Evolutionary conservation across 2,329 filamentous ascomycete genomes (phyloP).

Genomic region (Exophiala sp.): DNA sequence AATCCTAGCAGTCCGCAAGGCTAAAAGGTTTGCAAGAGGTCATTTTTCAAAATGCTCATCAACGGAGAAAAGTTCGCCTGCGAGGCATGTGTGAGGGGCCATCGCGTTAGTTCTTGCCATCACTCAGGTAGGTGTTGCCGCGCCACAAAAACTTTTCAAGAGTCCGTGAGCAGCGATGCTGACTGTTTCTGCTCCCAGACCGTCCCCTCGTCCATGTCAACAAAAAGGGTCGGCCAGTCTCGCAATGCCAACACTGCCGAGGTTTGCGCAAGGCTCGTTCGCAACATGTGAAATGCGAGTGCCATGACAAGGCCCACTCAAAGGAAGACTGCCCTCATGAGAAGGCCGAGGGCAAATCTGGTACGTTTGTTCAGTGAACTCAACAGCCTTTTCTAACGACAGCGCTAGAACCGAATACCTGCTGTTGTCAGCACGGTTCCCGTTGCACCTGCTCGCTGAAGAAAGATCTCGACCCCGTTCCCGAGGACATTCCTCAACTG

Average conservation of each 20-base stretch:
- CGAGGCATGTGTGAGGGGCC: conserved; percentile 95
- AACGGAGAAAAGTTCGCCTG: conserved; percentile 98
- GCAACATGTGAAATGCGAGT: conserved; percentile 94
- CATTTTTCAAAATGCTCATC: conserved; percentile 61
- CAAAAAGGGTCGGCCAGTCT: conserved; percentile 95
- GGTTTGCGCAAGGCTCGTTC: conserved; percentile 92
- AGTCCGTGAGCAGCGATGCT: conserved; percentile 6
- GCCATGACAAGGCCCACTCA: conserved; percentile 71
- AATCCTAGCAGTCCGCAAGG: neutral
- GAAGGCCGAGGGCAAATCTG: conserved; percentile 37
- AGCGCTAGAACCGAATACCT: conserved; percentile 29
- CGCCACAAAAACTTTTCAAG: conserved; percentile 6
- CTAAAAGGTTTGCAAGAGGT: neutral
- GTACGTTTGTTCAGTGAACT: conserved; percentile 17
- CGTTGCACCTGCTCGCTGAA: conserved; percentile 61
- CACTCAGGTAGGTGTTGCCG: conserved; percentile 71
- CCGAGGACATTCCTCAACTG: conserved; percentile 35
- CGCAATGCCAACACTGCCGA: conserved; percentile 96
- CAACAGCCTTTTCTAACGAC: conserved; percentile 7
- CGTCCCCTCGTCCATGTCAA: conserved; percentile 91
- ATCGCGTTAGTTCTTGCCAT: conserved; percentile 98
- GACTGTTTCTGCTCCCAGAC: conserved; percentile 53
- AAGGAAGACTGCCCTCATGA: conserved; percentile 33
- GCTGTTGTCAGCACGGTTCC: conserved; percentile 55
- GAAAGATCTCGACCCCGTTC: conserved; percentile 53